Evolutionary conservation across 345 rosid species (phyloP).

Genomic region (Boechera divaricarpa): DNA sequence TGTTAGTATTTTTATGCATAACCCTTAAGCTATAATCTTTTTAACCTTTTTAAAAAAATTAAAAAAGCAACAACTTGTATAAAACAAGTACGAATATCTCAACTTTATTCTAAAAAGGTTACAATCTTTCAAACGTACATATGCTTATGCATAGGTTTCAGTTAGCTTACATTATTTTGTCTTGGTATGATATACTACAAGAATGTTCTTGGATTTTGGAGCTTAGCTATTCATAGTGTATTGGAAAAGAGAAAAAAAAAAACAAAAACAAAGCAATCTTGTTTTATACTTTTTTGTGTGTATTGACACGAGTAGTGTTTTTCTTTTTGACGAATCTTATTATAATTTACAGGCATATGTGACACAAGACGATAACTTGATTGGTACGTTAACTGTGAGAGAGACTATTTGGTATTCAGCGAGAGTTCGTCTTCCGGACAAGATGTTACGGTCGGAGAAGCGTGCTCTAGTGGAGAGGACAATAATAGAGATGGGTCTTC

Average conservation of each 20-base stretch:
- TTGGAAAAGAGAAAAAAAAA: background rate
- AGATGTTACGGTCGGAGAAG: constrained; percentile 83
- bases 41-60: too few species aligned
- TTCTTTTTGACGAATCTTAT: background rate
- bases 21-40: background rate
- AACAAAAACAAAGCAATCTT: background rate
- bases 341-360: constrained; percentile 71
- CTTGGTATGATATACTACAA: constrained; percentile 14
- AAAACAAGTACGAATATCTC: background rate
- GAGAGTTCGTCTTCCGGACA: constrained; percentile 85
- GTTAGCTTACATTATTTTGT: constrained; percentile 23
- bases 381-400: constrained; percentile 90
- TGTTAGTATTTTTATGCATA: constrained; percentile 54
- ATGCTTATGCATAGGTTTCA: constrained; percentile 27
- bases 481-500: constrained; percentile 91
- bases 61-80: background rate
- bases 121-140: constrained; percentile 5
- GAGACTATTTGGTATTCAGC: constrained; percentile 93
- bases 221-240: constrained; percentile 31
- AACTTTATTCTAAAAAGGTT: background rate
- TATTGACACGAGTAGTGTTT: background rate
- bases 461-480: constrained; percentile 82
- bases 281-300: background rate
- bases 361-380: constrained; percentile 97
- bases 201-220: constrained; percentile 45